Evolutionary conservation across 2,329 filamentous ascomycete genomes (phyloP), one percentile per base, ranked within the genome.

Genomic region (Cordyceps cateniannulata): DNA sequence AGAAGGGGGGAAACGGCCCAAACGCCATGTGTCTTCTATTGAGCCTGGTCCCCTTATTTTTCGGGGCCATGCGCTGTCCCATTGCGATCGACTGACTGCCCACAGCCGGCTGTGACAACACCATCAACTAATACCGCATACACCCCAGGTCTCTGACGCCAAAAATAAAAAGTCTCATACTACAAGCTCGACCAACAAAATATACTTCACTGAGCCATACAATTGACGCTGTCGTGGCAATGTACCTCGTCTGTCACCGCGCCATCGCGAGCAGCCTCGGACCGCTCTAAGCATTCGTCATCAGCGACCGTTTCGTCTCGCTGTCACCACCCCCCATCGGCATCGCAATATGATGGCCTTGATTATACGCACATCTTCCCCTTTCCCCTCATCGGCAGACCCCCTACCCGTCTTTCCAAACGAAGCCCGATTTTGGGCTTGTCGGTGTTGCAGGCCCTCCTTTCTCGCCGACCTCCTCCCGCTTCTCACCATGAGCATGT

Each of bases 401-500:
- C 20, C 35, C 18, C 29, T 40, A 54, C 25, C 7, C 40, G 40
- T 14, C 9, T 22, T 24, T 14, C n/a, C 25, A n/a, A 55, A 16
- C 14, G 24, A 45, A 44, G n/a, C 20, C 38, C 3, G 5, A 44
- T 22, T 20, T 8, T 4, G 22, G 18, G 25, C 6, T 35, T 35
- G 32, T 35, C 14, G 10, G 32, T 12, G 32, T 35, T 35, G 32
- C 32, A 35, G 32, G 32, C 32, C 32, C 32, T 12, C 32, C 10
- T 35, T 35, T 49, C 24, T 14, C 14, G 16, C 18, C 16, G 18
- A 6, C 22, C 5, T 22, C 49, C n/a, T 16, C 47, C 29, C 9
- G 12, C 5, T 24, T 9, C 22, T 18, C 20, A 14, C 10, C 10
- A 12, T 47, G 10, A 9, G 40, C 40, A 81, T 86, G 82, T 86